Evolutionary conservation across 495 filamentous ascomycete genomes (phyloP).

Genomic region (Lophiostoma macrostomum): DNA sequence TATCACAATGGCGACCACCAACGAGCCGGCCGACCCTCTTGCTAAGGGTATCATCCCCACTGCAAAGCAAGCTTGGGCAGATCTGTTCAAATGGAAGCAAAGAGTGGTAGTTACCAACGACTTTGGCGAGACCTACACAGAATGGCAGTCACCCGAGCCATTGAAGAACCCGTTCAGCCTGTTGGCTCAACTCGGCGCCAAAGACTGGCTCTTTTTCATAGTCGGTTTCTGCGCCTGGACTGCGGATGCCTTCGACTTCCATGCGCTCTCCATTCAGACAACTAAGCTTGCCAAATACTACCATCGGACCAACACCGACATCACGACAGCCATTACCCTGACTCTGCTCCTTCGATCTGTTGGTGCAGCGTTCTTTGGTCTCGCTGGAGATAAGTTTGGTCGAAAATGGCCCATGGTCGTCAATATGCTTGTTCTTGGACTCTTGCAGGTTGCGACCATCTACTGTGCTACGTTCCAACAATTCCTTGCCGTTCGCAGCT

Average conservation of each 20-base stretch:
- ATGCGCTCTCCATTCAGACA: conserved; percentile 69
- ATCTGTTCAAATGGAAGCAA: conserved; percentile 67
- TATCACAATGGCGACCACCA: conserved; percentile 28
- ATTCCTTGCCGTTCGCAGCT: conserved; percentile 65
- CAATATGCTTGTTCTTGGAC: conserved; percentile 63
- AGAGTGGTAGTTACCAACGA: conserved; percentile 61
- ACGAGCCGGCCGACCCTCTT: conserved; percentile 57
- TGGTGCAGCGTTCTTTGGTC: conserved; percentile 67
- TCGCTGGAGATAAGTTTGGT: conserved; percentile 71
- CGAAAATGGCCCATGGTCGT: conserved; percentile 77
- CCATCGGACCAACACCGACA: conserved; percentile 58
- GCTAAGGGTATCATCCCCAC: conserved; percentile 58
- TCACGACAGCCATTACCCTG: conserved; percentile 71
- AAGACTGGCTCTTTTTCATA: conserved; percentile 63
- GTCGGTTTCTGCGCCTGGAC: conserved; percentile 64
- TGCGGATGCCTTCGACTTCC: conserved; percentile 74
- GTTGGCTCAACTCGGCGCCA: conserved; percentile 52
- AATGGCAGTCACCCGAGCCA: conserved; percentile 60
- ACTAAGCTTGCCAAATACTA: conserved; percentile 68
- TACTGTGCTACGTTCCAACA: conserved; percentile 63
- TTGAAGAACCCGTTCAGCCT: conserved; percentile 62
- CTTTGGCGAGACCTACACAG: conserved; percentile 51
- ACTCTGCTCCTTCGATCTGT: conserved; percentile 68
- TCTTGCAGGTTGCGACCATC: conserved; percentile 70
- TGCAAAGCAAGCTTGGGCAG: conserved; percentile 56